phyloP scores from a whole-genome alignment of 2,329 filamentous ascomycete genomes.

The Fusarium nematophilum region DNA sequence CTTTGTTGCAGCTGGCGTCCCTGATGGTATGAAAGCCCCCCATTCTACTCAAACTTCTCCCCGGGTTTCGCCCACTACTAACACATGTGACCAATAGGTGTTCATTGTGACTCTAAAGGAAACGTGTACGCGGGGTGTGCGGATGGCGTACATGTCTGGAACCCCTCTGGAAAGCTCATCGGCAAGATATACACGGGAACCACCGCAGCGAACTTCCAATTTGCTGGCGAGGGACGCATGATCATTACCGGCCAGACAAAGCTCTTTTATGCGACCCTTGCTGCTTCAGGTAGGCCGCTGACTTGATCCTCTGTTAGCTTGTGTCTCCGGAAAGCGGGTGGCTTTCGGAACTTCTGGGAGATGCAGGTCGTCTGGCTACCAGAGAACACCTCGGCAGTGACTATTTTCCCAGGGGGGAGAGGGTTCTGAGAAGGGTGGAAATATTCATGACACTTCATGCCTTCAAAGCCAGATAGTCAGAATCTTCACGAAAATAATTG shows the following conservation, averaged over 20 bases:
- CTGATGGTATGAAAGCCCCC: conserved; percentile 62
- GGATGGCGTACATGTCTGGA: conserved; percentile 63
- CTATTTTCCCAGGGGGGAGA: no score
- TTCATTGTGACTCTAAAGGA: conserved; percentile 65
- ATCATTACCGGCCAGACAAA: conserved; percentile 51
- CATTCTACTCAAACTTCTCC: background rate
- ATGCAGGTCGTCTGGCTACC: no score
- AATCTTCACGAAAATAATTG: no score
- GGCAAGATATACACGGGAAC: conserved; percentile 66
- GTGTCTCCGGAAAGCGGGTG: background rate
- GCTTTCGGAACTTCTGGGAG: no score
- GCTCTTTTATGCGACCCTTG: conserved; percentile 47
- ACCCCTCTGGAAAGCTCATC: conserved; percentile 57
- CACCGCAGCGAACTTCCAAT: conserved; percentile 59
- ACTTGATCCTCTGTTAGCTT: background rate
- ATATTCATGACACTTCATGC: no score
- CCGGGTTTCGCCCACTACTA: no score
- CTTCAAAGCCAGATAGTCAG: no score
- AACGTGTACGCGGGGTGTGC: conserved; percentile 65
- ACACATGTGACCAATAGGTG: conserved; percentile 53
- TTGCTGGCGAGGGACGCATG: conserved; percentile 52
- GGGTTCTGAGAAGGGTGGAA: no score
- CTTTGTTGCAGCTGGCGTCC: conserved; percentile 62
- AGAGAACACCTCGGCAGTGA: no score
- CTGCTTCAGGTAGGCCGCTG: conserved; percentile 30